phyloP scores from a whole-genome alignment of 345 rosid genomes.

The Barbarea vulgaris region DNA sequence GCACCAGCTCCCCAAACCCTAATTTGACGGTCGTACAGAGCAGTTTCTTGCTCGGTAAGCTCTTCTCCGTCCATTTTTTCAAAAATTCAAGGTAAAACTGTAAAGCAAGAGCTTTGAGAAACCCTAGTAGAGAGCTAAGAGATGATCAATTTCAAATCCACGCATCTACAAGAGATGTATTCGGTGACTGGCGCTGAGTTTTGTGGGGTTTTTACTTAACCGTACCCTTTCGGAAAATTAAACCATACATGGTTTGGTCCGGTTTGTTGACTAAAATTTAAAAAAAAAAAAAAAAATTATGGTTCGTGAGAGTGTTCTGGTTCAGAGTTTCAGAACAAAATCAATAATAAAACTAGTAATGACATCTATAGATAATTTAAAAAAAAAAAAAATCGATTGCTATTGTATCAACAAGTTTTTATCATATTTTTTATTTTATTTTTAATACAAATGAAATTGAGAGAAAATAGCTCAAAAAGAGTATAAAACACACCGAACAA shows the following conservation, averaged over 20 bases:
- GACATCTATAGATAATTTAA: too few species aligned
- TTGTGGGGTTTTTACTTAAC: background rate
- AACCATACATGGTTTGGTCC: background rate
- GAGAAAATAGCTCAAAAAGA: too few species aligned
- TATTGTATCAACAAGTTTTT: too few species aligned
- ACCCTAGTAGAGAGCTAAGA: conserved; percentile 12
- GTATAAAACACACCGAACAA: too few species aligned
- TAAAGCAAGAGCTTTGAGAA: conserved; percentile 4
- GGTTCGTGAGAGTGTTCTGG: too few species aligned
- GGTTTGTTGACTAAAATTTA: background rate
- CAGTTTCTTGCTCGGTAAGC: conserved; percentile 97
- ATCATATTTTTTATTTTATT: too few species aligned
- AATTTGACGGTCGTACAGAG: conserved; percentile 90
- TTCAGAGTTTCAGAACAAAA: too few species aligned
- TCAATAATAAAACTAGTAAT: too few species aligned
- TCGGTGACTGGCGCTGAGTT: background rate
- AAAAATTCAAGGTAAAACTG: conserved; percentile 25
- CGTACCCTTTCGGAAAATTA: background rate
- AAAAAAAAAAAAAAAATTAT: too few species aligned
- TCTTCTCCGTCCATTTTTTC: conserved; percentile 81
- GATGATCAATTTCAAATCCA: background rate
- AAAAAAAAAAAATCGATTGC: too few species aligned
- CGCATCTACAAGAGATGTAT: background rate
- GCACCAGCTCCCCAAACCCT: conserved; percentile 99
- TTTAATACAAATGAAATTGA: too few species aligned